These are phyloP conservation scores for Chrysoporthe cubensis DNA, from an alignment of 2,329 filamentous ascomycete species.

Conservation along the genomic window DNA sequence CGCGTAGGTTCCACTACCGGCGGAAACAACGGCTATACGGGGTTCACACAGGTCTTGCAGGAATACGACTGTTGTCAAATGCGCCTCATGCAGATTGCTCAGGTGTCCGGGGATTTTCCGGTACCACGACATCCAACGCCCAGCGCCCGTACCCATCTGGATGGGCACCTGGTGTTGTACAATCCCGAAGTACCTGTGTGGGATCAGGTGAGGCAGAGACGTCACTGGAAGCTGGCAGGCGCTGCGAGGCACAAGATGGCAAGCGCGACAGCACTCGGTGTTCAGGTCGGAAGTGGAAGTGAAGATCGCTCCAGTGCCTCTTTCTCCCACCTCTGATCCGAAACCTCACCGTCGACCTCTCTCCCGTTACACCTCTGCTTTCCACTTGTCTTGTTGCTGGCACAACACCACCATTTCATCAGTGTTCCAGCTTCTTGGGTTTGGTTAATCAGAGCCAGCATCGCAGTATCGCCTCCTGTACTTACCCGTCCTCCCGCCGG, in stretches of 20 bases:
- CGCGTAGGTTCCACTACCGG: slow-evolving; percentile 18
- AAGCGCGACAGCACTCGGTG: slow-evolving; percentile 14
- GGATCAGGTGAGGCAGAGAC: slow-evolving; percentile 5
- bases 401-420: slow-evolving; percentile 13
- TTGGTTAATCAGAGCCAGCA: slow-evolving; percentile 17
- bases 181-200: background rate
- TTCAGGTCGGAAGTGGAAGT: slow-evolving; percentile 8
- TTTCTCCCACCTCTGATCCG: no score
- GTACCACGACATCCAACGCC: slow-evolving; percentile 12
- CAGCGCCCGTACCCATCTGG: slow-evolving; percentile 4
- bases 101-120: slow-evolving; percentile 5
- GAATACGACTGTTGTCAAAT: slow-evolving; percentile 12
- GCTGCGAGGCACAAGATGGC: slow-evolving; percentile 7
- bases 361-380: background rate
- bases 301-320: slow-evolving; percentile 1
- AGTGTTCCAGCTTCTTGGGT: slow-evolving; percentile 19
- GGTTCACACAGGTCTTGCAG: slow-evolving; percentile 9
- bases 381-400: slow-evolving; percentile 5
- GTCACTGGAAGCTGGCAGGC: background rate
- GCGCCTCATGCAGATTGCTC: slow-evolving; percentile 9
- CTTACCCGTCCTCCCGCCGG: slow-evolving; percentile 24
- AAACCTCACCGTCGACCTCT: slow-evolving; percentile 1
- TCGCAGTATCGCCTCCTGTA: slow-evolving; percentile 26
- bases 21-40: slow-evolving; percentile 10
- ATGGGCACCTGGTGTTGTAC: slow-evolving; percentile 12